Evolutionary conservation across 139 green algal genomes (phyloP).

Genomic region (Chlamydomonas schloesseri): DNA sequence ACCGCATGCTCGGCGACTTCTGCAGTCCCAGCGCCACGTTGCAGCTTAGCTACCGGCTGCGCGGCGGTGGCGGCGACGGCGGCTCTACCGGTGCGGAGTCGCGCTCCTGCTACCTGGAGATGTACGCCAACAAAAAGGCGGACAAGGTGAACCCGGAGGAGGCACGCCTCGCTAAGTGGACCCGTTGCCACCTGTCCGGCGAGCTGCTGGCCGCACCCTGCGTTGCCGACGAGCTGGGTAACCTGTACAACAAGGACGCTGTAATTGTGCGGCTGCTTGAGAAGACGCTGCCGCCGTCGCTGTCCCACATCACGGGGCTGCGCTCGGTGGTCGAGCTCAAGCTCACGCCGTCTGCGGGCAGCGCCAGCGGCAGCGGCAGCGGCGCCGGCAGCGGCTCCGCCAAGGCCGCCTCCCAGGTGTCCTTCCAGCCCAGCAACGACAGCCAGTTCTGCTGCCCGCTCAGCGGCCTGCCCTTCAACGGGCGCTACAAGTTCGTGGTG

Average conservation of each 20-base stretch:
- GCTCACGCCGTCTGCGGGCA: conserved; percentile 45
- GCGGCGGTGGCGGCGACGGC: conserved; percentile 88
- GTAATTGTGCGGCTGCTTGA: conserved; percentile 70
- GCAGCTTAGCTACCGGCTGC: conserved; percentile 55
- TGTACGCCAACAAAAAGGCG: conserved; percentile 86
- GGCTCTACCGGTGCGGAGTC: conserved; percentile 92
- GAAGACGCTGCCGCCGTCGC: conserved; percentile 74
- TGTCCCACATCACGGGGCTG: conserved; percentile 82
- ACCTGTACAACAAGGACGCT: conserved; percentile 78
- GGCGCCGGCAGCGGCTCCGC: neutral
- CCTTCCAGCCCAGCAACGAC: conserved; percentile 38
- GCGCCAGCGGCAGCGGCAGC: neutral
- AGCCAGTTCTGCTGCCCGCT: conserved; percentile 82
- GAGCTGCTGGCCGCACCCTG: conserved; percentile 78
- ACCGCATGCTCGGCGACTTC: conserved; percentile 43
- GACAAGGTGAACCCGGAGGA: conserved; percentile 86
- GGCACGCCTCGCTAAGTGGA: conserved; percentile 79
- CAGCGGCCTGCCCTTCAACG: conserved; percentile 75
- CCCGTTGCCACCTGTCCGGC: conserved; percentile 79
- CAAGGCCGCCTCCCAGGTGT: conserved; percentile 19
- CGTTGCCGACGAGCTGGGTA: conserved; percentile 86
- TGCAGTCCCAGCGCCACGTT: conserved; percentile 23
- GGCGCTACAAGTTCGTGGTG: conserved; percentile 70
- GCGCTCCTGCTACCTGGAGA: conserved; percentile 88
- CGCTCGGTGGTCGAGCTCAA: conserved; percentile 77